A percentile compares a stretch with the other conserved stretches of the same genome.
Conservation (phyloP, 306 rosid genomes). For the Clitoria ternatea region DNA sequence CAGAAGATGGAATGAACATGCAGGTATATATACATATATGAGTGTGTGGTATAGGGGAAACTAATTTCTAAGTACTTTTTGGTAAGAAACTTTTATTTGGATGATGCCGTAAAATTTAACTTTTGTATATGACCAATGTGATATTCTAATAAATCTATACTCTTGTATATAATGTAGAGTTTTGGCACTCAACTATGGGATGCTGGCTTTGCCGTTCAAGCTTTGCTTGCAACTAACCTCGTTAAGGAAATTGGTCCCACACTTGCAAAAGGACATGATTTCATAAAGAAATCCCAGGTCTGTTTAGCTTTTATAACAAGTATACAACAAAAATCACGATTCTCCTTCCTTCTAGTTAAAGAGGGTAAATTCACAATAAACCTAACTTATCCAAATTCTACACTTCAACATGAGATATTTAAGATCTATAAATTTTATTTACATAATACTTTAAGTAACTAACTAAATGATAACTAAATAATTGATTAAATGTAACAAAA, state of each 20-base stretch:
- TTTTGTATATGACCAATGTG: not conserved
- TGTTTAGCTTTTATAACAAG: not conserved
- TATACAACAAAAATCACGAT: not conserved
- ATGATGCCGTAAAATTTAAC: too few relatives aligned
- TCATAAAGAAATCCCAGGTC: constrained; percentile 68
- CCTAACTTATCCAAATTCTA: not conserved
- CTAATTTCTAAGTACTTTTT: too few relatives aligned
- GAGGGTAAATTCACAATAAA: not conserved
- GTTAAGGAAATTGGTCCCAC: constrained; percentile 43
- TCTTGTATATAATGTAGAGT: constrained; percentile 32
- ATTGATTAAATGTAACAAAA: not conserved
- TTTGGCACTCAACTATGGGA: constrained; percentile 80
- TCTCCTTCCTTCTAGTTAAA: not conserved
- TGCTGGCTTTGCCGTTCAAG: constrained; percentile 57
- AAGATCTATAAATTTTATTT: not conserved
- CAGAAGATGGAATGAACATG: constrained; percentile 79
- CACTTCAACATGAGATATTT: not conserved
- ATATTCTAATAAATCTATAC: not conserved
- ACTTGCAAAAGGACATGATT: constrained; percentile 56
- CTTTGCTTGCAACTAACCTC: constrained; percentile 55
- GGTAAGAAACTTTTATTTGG: too few relatives aligned
- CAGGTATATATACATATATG: constrained; percentile 33
- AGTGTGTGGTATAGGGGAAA: not conserved
- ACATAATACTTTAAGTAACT: not conserved
- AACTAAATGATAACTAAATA: not conserved